Conservation (phyloP, 148 eudicot genomes). For the Vaccinium corymbosum region DNA sequence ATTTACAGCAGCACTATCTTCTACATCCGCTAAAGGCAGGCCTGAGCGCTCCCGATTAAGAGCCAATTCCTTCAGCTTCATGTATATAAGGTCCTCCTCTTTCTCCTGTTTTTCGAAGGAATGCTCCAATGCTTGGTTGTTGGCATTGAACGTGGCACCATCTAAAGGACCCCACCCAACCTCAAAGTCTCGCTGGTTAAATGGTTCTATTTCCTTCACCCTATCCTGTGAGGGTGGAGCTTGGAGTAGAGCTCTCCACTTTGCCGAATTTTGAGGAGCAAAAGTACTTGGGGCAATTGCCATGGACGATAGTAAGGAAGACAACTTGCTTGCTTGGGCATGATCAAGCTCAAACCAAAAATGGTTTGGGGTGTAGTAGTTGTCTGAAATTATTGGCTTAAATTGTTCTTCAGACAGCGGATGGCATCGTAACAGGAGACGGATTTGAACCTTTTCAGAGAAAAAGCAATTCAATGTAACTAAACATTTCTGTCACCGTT, state of each 20-base stretch:
- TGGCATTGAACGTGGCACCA: conserved; percentile 24
- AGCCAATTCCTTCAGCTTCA: conserved; percentile 50
- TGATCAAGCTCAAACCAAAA: conserved; percentile 80
- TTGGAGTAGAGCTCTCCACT: conserved; percentile 24
- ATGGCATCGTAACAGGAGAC: conserved; percentile 40
- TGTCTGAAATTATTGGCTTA: conserved; percentile 49
- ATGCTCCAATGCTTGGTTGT: conserved; percentile 20
- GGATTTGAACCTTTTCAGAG: conserved; percentile 52
- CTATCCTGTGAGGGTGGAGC: conserved; percentile 17
- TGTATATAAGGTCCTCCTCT: conserved; percentile 37
- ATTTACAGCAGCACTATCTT: conserved; percentile 24
- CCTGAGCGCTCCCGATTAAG: conserved; percentile 26
- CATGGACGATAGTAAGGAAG: conserved; percentile 41
- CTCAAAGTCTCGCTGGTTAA: conserved; percentile 14
- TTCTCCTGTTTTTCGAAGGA: conserved; percentile 25
- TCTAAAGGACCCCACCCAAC: conserved; percentile 24
- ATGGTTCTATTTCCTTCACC: conserved; percentile 26
- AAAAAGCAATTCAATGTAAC: neutral
- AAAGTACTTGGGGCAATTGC: conserved; percentile 41
- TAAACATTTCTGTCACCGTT: neutral
- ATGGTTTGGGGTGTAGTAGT: conserved; percentile 46
- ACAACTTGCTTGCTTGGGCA: conserved; percentile 56
- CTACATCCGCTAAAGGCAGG: conserved; percentile 11
- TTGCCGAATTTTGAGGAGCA: conserved; percentile 24
- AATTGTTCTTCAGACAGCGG: conserved; percentile 61